Conservation (phyloP, 208 protist species). For the Trichomonas tenax region DNA sequence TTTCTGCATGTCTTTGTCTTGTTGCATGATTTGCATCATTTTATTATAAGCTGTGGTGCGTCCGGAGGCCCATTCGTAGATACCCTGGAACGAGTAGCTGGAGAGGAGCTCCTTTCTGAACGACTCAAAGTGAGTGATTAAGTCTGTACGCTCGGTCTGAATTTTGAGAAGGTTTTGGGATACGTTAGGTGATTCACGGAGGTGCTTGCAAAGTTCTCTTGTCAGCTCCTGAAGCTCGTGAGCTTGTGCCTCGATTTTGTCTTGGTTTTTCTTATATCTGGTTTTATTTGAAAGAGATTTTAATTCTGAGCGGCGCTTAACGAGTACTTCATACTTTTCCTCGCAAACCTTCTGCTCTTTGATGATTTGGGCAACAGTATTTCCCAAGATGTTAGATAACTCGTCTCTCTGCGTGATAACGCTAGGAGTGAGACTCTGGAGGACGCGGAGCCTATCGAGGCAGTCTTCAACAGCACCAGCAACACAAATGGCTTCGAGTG, state of each 20-base stretch:
- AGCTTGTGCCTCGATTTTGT: slow-evolving; percentile 28
- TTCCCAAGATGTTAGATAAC: slow-evolving; percentile 37
- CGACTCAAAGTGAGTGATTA: background rate
- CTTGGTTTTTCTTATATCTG: slow-evolving; percentile 29
- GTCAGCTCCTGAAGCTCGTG: slow-evolving; percentile 34
- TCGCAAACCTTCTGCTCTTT: slow-evolving; percentile 33
- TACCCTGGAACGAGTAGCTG: background rate
- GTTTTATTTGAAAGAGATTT: slow-evolving; percentile 29
- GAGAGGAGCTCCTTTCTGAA: background rate
- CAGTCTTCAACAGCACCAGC: slow-evolving; percentile 33
- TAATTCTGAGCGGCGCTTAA: slow-evolving; percentile 28
- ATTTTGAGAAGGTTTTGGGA: slow-evolving; percentile 41
- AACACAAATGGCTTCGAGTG: slow-evolving; percentile 16
- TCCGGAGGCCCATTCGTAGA: background rate
- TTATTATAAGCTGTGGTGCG: background rate
- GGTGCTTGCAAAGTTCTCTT: slow-evolving; percentile 36
- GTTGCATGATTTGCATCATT: slow-evolving; percentile 11
- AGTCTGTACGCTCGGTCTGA: slow-evolving; percentile 29
- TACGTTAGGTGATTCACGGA: slow-evolving; percentile 40
- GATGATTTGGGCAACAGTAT: slow-evolving; percentile 40
- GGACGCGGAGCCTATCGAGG: slow-evolving; percentile 36
- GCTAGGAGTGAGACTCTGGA: slow-evolving; percentile 38
- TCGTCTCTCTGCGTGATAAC: slow-evolving; percentile 40
- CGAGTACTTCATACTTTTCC: slow-evolving; percentile 24
- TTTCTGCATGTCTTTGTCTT: slow-evolving; percentile 18